phyloP scores from a whole-genome alignment of 2,329 filamentous ascomycete species.

The Exophiala spinifera region DNA sequence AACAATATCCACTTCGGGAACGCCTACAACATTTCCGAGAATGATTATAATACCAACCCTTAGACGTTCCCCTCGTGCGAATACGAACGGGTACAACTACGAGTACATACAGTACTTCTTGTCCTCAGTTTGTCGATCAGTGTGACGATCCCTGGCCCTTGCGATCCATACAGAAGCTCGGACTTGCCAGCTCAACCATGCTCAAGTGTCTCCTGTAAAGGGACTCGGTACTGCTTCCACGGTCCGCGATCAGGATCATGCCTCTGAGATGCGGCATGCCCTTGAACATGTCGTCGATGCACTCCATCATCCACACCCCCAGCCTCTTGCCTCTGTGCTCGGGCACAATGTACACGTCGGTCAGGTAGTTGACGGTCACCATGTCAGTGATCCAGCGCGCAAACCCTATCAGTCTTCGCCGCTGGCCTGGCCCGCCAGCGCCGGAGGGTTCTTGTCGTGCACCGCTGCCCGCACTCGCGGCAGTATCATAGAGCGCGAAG shows the following conservation, averaged over 20 bases:
- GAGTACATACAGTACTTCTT: too few relatives aligned
- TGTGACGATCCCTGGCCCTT: constrained; percentile 8
- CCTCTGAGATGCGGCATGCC: constrained; percentile 60
- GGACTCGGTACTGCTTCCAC: constrained; percentile 16
- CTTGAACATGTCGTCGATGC: constrained; percentile 55
- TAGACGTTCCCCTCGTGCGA: too few relatives aligned
- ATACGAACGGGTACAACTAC: too few relatives aligned
- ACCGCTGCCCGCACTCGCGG: too few relatives aligned
- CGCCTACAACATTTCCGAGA: too few relatives aligned
- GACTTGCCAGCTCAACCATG: constrained; percentile 21
- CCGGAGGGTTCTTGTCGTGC: too few relatives aligned
- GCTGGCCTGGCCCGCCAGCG: constrained; percentile 3
- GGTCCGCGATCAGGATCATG: constrained; percentile 51
- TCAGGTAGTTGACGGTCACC: constrained; percentile 65
- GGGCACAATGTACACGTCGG: constrained; percentile 64
- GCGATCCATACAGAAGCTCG: constrained; percentile 12
- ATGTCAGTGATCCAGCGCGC: constrained; percentile 66
- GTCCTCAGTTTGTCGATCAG: too few relatives aligned
- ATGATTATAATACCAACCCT: too few relatives aligned
- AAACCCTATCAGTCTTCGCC: constrained; percentile 46
- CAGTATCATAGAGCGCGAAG: constrained; percentile 52
- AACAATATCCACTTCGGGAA: too few relatives aligned
- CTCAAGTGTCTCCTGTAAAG: constrained; percentile 31
- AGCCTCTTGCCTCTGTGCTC: constrained; percentile 60
- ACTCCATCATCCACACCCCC: constrained; percentile 62